These are phyloP conservation scores for Trichoderma endophyticum DNA, from an alignment of 2,329 filamentous ascomycete genomes.

Conservation along the genomic window DNA sequence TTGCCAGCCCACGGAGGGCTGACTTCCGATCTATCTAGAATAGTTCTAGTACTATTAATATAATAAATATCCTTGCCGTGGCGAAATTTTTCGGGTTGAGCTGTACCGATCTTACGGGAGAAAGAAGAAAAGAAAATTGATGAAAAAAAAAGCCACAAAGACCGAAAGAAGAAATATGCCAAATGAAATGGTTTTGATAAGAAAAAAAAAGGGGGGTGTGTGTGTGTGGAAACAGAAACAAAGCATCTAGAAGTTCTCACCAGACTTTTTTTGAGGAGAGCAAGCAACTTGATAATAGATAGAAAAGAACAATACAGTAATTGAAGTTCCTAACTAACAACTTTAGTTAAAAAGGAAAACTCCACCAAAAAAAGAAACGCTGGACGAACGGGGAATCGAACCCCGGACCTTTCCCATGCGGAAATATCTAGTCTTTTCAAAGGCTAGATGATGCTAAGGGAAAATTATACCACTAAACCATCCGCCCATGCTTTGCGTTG, in stretches of 20 bases:
- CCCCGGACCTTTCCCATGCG: constrained; percentile 21
- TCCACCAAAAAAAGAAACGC: neutral
- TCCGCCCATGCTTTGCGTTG: constrained; percentile 9
- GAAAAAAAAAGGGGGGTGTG: neutral
- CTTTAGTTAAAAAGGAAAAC: neutral
- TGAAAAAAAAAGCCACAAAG: neutral
- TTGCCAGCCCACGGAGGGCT: neutral
- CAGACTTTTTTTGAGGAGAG: too few species aligned
- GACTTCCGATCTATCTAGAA: neutral
- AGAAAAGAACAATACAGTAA: too few species aligned
- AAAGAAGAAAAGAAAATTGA: neutral
- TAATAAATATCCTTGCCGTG: neutral
- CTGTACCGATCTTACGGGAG: neutral
- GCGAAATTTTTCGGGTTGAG: neutral
- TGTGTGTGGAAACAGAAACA: neutral
- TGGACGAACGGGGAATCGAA: constrained; percentile 23
- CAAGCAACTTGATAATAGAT: neutral
- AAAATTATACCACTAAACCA: constrained; percentile 21
- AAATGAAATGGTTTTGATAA: neutral
- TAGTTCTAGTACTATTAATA: neutral
- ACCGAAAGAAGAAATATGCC: neutral
- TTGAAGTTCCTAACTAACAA: neutral
- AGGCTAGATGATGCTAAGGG: constrained; percentile 14
- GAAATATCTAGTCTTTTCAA: neutral
- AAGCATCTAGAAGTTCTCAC: neutral